Base-by-base conservation (phyloP, 768 basidiomycete species). In the Butyriboletus loyo region DNA sequence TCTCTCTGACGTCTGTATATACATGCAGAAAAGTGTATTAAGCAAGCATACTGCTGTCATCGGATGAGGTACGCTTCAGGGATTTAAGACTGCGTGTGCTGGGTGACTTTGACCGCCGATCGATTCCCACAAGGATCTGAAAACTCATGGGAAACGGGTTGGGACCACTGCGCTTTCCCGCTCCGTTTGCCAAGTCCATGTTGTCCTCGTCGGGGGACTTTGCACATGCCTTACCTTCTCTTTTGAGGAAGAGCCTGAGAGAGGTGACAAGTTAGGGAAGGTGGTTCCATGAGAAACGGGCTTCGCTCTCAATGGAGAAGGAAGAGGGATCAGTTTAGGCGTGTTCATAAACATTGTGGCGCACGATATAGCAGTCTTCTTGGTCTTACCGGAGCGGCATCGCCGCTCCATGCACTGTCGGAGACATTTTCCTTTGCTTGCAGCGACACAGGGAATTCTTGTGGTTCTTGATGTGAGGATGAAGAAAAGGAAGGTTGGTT, bases 81-180 rank as follows among this genome's bases (percentile, higher is more conserved):
- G 54, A 52, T 30, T 13, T 37, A n/a, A 19, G 28, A 50, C 53
- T 57, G 41, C 40, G 13, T 25, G 48, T 9, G 50, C 55, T 35
- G 11, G 61, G 59, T 4, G 60, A 61, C 14, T 63, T 59, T 19
- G 67, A 65, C n/a, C 65, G 65, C 13, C 56, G 65, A 3, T 66
- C 59, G 41, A 76, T 74, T 42, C 72, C 73, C 10, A 67, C 62
- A 3, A 81, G 67, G 36, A 77, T 50, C 46, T 78, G 74, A 2
- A 75, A 72, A 45, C 67, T 75, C 80, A 85, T 76, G 6, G 79
- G 78, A 46, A 81, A 81, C 1, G 78, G 77, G 49, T 60, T 60
- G 8, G 53, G 48, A 40, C 42, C 46, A 13, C 19, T 6, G 17
- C 35, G 49, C 17, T 46, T 58, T 30, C 13, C 37, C n/a, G 4